Base-by-base conservation (phyloP, 73 alveolate genomes). In the Diophrys sp. region DNA sequence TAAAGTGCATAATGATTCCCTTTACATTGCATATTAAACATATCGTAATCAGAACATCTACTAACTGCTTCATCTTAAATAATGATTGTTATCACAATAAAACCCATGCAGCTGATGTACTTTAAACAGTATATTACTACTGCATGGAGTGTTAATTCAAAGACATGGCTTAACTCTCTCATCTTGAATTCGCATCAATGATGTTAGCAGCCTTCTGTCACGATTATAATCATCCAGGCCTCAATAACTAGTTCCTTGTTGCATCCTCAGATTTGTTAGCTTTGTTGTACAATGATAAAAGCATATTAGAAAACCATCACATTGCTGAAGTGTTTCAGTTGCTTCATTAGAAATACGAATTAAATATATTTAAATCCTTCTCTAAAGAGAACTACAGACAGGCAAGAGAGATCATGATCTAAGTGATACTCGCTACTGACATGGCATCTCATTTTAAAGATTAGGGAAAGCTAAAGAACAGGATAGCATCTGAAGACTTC, bases 161-260 rank as follows among this genome's bases (percentile, higher is more conserved):
- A 24, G 86, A 91, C 74, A 79, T 56, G 53, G 77, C 82, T 28
- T 57, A 73, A 68, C 57, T 91, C 56, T 90, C 80, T 57, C 82
- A 74, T 62, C 73, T 81, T 14, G 91, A 87, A 62, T 29, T 79
- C 27, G 79, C 91, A 66, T 79, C 84, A 24, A 67, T 84, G 78
- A 69, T 84, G 1, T 0, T 84, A 1, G 87, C 92, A 24, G 82
- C 73, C 2, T 54, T 77, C 56, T 73, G 92, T 74, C 98, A 93
- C 67, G 98, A 93, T 83, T 86, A 56, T 78, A 88, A 93, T 68
- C 98, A 93, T 74, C 97, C 98, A 27, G 95, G 95, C 28, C 75
- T 87, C 24, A 87, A 76, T 66, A 87, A 87, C 74, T 67, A 74
- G 44, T 87, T 82, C 68, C 57, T 87, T 70, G 89, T 84, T 0